These are phyloP conservation scores for Cenchrus americanus DNA, from an alignment of 176 grass and related monocot genomes.

Conservation along the genomic window DNA sequence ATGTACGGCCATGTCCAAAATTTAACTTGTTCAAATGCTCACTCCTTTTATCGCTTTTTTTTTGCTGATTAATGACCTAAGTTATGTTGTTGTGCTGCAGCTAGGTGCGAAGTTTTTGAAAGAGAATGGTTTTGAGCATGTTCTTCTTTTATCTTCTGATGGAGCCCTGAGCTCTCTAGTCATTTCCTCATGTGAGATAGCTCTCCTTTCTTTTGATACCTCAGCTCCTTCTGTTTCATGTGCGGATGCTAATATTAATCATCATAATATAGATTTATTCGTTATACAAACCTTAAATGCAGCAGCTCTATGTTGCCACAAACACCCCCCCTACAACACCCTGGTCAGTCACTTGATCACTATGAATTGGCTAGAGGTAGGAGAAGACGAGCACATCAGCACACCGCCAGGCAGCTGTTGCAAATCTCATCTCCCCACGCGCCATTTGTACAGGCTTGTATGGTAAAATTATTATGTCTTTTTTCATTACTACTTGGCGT, in stretches of 20 bases:
- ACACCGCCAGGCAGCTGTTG: no score
- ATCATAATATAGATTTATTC: constrained; percentile 8
- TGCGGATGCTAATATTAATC: background rate
- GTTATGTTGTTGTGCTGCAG: constrained; percentile 60
- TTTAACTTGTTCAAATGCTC: background rate
- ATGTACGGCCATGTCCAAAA: constrained; percentile 56
- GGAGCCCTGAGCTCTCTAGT: no score
- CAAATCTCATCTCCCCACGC: no score
- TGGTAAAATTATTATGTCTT: background rate
- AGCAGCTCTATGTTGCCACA: background rate
- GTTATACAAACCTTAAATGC: background rate
- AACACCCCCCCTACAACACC: no score
- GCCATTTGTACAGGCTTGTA: background rate
- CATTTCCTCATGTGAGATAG: no score
- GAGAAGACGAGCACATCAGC: no score
- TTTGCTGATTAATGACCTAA: constrained; percentile 25
- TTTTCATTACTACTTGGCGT: background rate
- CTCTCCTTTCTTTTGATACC: no score
- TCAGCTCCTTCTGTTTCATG: no score
- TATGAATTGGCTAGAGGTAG: no score
- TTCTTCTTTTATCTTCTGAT: no score
- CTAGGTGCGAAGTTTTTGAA: constrained; percentile 75
- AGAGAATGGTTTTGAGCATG: constrained; percentile 34
- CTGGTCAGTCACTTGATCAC: no score
- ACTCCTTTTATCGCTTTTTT: background rate